Evolutionary conservation across 179 eudicot genomes (phyloP), one percentile per base, ranked within the genome.

Genomic region (Heliamphora pulchella): DNA sequence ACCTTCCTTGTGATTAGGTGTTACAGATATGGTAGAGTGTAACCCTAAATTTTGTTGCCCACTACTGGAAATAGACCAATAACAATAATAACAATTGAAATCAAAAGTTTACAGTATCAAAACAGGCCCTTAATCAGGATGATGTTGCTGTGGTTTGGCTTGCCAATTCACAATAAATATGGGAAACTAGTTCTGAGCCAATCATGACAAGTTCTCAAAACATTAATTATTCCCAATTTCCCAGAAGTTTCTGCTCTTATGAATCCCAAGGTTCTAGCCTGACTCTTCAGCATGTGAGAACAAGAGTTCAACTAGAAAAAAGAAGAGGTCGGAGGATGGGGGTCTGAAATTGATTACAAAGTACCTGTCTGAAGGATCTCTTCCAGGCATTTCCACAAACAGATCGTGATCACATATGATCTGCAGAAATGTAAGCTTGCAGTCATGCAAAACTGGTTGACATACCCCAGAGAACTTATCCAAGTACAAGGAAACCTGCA

Each of bases 311-410:
- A 47, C 8, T 48, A 43, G 8, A n/a, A 54, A 67, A 55, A 51
- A 68, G 20, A 61, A 73, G 43, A 20, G 7, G 17, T 17, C 9
- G 11, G 51, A 55, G 48, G 44, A 51, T 58, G 3, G 3, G 41
- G 39, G 78, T 58, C 44, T 44, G 66, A 59, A 58, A 58, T 17
- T 8, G 10, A 55, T 39, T 41, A 10, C 53, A 58, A 79, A 17
- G 22, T 85, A 96, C 99, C 99, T 92, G 84, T 96, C 99, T 78
- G 98, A 96, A 78, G 99, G 98, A 84, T 96, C 99, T 81, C 99
- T 86, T 57, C 99, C 99, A 54, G 99, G 98, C 99, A 96, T 96
- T 85, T 96, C 99, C 76, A 96, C 97, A 81, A 92, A 96, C 70
- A 96, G 92, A 90, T 96, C 99, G 85, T 96, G 99, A 78, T 96